Evolutionary conservation across 2,329 filamentous ascomycete species (phyloP).

Genomic region (Pseudogymnoascus sp.): DNA sequence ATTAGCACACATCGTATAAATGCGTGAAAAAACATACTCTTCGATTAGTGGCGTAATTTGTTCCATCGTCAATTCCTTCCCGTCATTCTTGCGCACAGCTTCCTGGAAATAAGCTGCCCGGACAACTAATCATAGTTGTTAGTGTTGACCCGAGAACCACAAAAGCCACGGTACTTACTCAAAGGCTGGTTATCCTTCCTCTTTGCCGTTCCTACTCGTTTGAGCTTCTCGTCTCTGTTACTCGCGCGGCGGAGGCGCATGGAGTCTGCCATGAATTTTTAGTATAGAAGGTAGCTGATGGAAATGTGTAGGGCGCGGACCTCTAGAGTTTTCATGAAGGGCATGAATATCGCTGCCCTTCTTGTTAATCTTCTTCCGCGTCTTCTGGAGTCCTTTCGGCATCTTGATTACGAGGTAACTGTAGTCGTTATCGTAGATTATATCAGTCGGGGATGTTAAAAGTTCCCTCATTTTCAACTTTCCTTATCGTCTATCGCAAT

Average conservation of each 20-base stretch:
- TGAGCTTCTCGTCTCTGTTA: slow-evolving; percentile 74
- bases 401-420: slow-evolving; percentile 39
- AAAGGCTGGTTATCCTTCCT: slow-evolving; percentile 68
- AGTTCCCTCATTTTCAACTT: slow-evolving; percentile 5
- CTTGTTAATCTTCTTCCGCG: slow-evolving; percentile 82
- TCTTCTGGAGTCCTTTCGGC: slow-evolving; percentile 72
- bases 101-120: slow-evolving; percentile 66
- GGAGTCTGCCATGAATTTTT: slow-evolving; percentile 46
- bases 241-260: slow-evolving; percentile 71
- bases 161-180: slow-evolving; percentile 41
- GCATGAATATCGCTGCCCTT: slow-evolving; percentile 62
- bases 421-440: slow-evolving; percentile 2
- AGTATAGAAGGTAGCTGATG: neutral
- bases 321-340: slow-evolving; percentile 77
- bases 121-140: slow-evolving; percentile 43
- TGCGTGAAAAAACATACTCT: slow-evolving; percentile 40
- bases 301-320: neutral
- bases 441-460: neutral
- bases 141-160: slow-evolving; percentile 4
- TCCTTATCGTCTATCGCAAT: slow-evolving; percentile 11
- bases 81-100: slow-evolving; percentile 44
- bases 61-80: slow-evolving; percentile 43
- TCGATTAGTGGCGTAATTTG: slow-evolving; percentile 55
- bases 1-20: slow-evolving; percentile 10
- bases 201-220: slow-evolving; percentile 60